These are phyloP conservation scores for Xylaria telfairii DNA, from an alignment of 495 filamentous ascomycete genomes.

Conservation along the genomic window DNA sequence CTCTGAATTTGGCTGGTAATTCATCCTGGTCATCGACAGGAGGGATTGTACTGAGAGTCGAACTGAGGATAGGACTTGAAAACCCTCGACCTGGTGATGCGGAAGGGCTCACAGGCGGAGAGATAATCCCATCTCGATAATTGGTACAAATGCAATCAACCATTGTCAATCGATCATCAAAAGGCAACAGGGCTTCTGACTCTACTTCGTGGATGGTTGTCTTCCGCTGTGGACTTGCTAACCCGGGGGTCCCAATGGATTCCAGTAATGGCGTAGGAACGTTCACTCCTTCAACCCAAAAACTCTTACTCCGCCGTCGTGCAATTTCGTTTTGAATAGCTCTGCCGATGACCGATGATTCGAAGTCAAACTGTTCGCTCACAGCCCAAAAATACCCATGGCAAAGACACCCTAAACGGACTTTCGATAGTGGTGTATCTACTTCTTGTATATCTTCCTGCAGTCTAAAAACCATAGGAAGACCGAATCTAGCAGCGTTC, in stretches of 20 bases:
- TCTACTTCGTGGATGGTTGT: slow-evolving; percentile 58
- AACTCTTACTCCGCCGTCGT: slow-evolving; percentile 68
- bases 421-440: slow-evolving; percentile 66
- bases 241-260: slow-evolving; percentile 53
- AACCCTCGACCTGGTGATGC: slow-evolving; percentile 72
- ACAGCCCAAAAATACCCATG: slow-evolving; percentile 86
- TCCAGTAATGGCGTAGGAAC: slow-evolving; percentile 68
- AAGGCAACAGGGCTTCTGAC: slow-evolving; percentile 66
- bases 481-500: slow-evolving; percentile 75
- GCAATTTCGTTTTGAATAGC: slow-evolving; percentile 78
- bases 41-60: slow-evolving; percentile 46
- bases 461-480: slow-evolving; percentile 86
- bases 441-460: slow-evolving; percentile 80
- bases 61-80: slow-evolving; percentile 63
- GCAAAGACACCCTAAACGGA: slow-evolving; percentile 80
- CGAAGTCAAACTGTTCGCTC: slow-evolving; percentile 78
- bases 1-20: slow-evolving; percentile 60
- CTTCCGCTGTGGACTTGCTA: slow-evolving; percentile 50
- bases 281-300: slow-evolving; percentile 79
- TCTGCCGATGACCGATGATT: slow-evolving; percentile 66
- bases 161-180: slow-evolving; percentile 68
- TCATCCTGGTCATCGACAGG: slow-evolving; percentile 44
- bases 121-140: slow-evolving; percentile 64
- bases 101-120: slow-evolving; percentile 72
- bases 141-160: slow-evolving; percentile 73